Conservation (phyloP, 2,329 filamentous ascomycete genomes). For the Beauveria scarabaeidicola region DNA sequence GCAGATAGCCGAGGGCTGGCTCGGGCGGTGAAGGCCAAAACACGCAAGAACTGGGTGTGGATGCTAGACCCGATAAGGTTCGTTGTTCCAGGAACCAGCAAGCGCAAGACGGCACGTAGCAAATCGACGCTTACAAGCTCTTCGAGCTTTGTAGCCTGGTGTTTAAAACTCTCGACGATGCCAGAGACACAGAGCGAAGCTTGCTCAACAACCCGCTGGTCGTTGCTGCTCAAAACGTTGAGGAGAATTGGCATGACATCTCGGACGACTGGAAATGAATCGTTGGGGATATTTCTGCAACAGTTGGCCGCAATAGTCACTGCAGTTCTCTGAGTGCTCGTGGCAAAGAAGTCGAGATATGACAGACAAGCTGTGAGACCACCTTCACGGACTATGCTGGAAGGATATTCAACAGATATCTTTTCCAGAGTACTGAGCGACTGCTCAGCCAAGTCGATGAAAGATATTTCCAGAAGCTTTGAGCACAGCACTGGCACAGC, state of each 20-base stretch:
- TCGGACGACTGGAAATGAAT: slow-evolving; percentile 82
- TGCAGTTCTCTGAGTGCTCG: slow-evolving; percentile 90
- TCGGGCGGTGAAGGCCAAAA: slow-evolving; percentile 81
- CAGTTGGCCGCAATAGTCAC: slow-evolving; percentile 97
- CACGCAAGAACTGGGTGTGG: slow-evolving; percentile 90
- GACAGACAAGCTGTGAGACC: slow-evolving; percentile 92
- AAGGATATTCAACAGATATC: slow-evolving; percentile 92
- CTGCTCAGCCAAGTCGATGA: slow-evolving; percentile 95
- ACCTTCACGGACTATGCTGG: slow-evolving; percentile 90
- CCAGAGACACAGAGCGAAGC: slow-evolving; percentile 91
- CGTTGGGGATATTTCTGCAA: slow-evolving; percentile 90
- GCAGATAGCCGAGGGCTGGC: slow-evolving; percentile 81
- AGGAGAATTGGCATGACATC: slow-evolving; percentile 96
- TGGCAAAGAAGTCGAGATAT: slow-evolving; percentile 95
- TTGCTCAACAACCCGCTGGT: slow-evolving; percentile 95
- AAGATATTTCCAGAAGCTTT: slow-evolving; percentile 91
- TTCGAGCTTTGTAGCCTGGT: slow-evolving; percentile 79
- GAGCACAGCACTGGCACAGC: slow-evolving; percentile 91
- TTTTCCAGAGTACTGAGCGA: slow-evolving; percentile 94
- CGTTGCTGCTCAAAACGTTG: slow-evolving; percentile 81
- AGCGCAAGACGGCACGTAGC: slow-evolving; percentile 72
- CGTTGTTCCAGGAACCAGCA: slow-evolving; percentile 86
- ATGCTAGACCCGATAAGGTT: slow-evolving; percentile 92
- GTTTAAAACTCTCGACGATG: slow-evolving; percentile 94
- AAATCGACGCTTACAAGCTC: slow-evolving; percentile 85